Percentiles rank a stretch among this genome's conserved stretches.
These are phyloP conservation scores for Alnus glutinosa DNA, from an alignment of 306 rosid species.

Conservation along the genomic window DNA sequence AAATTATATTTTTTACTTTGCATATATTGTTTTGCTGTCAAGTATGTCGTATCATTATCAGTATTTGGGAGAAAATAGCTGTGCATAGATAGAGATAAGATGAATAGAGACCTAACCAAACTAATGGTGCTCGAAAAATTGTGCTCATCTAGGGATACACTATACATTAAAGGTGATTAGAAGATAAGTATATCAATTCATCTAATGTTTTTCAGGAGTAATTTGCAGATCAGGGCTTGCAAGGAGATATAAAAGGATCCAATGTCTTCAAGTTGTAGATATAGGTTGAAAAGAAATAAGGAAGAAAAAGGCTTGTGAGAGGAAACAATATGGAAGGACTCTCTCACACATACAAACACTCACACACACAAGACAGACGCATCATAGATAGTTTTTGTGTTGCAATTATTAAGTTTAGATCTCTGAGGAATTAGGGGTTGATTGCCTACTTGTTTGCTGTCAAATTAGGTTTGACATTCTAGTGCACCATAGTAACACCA, in stretches of 20 bases:
- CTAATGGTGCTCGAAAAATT: neutral
- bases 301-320: neutral
- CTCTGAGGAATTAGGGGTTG: neutral
- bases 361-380: neutral
- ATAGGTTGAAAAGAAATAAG: neutral
- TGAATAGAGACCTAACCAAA: neutral
- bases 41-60: neutral
- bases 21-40: neutral
- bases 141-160: neutral
- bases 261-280: neutral
- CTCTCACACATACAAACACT: neutral
- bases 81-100: neutral
- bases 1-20: neutral
- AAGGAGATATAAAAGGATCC: neutral
- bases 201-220: neutral
- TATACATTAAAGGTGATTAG: neutral
- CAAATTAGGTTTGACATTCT: neutral
- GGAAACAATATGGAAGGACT: neutral
- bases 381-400: neutral
- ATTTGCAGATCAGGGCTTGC: neutral
- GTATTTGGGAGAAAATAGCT: neutral
- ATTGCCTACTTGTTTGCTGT: neutral
- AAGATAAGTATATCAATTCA: neutral
- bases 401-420: neutral
- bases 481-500: neutral